Evolutionary conservation across 164 flowering plant species (phyloP), one percentile per base, ranked within the genome.

Genomic region (Nymphaea colorata): DNA sequence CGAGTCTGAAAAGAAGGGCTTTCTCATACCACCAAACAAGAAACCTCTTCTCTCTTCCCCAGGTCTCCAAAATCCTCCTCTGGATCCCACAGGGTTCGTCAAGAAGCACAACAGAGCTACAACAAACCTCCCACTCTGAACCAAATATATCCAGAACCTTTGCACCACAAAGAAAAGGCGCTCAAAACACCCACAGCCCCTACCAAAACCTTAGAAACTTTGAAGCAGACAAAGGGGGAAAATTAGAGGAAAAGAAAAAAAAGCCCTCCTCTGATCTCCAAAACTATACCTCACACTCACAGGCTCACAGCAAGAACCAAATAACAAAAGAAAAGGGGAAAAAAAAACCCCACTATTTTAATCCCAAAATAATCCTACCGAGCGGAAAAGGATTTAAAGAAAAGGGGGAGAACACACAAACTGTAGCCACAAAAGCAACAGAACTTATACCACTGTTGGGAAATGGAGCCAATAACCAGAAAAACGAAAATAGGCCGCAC

Each of bases 21-120:
- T 86, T 87, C 82, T 95, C 99, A 95, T 95, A 47, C 87, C 86
- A 78, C 96, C 89, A 74, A 91, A 79, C 64, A 87, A 76, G 69
- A 47, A 7, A 14, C 55, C 12, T 47, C 55, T 77, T 71, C 71
- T 91, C 74, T 72, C 86, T 81, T 18, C 86, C 97, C 96, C 89
- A 89, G 81, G 72, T 81, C 81, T 73, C 97, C 96, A 91, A 89
- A 82, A 73, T 81, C 81, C 72, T 83, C 5, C 53, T 47, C 55
- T 47, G 11, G 12, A 47, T 14, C 12, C 55, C 55, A 2, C 55
- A 6, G 55, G 12, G 12, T 7, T 6, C 12, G 11, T 47, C 55
- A 47, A 47, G 12, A 47, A 7, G 55, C 55, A 25, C 36, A 25
- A 0, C 36, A 25, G 36, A 25, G 36, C 36, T 25, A 25, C 36